Evolutionary conservation across 441 rosid genomes (phyloP).

Genomic region (Macaranga tanarius): DNA sequence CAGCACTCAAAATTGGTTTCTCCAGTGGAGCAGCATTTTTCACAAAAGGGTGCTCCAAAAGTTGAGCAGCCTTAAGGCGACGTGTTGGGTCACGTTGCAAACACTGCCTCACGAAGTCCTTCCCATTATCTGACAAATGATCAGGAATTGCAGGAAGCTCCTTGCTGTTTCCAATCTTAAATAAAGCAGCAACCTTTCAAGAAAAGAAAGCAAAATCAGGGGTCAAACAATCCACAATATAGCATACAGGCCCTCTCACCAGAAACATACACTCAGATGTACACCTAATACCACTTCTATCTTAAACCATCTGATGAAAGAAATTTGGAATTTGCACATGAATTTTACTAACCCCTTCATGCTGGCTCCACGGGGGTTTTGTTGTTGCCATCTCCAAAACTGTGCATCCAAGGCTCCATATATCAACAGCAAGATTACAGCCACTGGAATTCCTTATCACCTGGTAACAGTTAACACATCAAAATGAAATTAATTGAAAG

Average conservation of each 20-base stretch:
- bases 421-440: slow-evolving; percentile 74
- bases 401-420: slow-evolving; percentile 85
- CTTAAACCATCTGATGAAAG: neutral
- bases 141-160: slow-evolving; percentile 95
- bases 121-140: slow-evolving; percentile 83
- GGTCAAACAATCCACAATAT: slow-evolving; percentile 12
- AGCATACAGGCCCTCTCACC: slow-evolving; percentile 13
- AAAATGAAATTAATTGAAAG: slow-evolving; percentile 20
- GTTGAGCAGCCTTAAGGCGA: slow-evolving; percentile 80
- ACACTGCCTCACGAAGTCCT: slow-evolving; percentile 81
- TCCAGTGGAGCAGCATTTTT: slow-evolving; percentile 65
- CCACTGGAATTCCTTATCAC: slow-evolving; percentile 63
- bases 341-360: slow-evolving; percentile 44
- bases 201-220: slow-evolving; percentile 2
- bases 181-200: slow-evolving; percentile 64
- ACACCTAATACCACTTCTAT: neutral
- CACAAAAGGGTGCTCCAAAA: slow-evolving; percentile 88
- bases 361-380: slow-evolving; percentile 49
- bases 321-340: slow-evolving; percentile 1
- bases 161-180: slow-evolving; percentile 97
- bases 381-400: slow-evolving; percentile 75
- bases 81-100: slow-evolving; percentile 73
- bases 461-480: slow-evolving; percentile 32
- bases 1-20: slow-evolving; percentile 44
- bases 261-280: neutral